Conservation (phyloP, 768 basidiomycete genomes). For the Lactarius pseudohatsudake region DNA sequence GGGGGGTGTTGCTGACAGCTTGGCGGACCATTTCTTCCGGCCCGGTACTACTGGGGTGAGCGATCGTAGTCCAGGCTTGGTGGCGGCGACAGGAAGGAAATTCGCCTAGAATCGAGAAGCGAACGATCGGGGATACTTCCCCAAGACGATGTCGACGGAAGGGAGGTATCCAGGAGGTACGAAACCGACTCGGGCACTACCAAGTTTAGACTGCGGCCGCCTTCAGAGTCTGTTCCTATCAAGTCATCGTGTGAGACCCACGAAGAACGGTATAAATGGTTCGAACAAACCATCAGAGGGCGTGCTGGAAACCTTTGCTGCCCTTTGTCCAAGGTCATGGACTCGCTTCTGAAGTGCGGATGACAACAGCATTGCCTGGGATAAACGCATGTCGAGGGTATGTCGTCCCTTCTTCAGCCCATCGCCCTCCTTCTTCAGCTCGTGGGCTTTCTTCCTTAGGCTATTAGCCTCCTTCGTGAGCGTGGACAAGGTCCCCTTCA, state of each 20-base stretch:
- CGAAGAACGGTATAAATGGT: background rate
- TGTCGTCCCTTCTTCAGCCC: background rate
- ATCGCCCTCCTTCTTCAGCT: background rate
- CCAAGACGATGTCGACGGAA: constrained; percentile 2
- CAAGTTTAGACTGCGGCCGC: background rate
- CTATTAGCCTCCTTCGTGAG: background rate
- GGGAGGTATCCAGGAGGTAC: background rate
- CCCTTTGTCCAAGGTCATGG: background rate
- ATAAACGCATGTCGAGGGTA: constrained; percentile 3
- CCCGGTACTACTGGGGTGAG: background rate
- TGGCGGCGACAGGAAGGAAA: background rate
- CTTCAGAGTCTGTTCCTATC: background rate
- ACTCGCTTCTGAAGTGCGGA: background rate
- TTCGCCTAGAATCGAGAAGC: background rate
- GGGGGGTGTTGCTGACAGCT: background rate
- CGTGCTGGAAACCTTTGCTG: background rate
- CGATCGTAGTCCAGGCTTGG: background rate
- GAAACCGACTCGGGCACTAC: constrained; percentile 1
- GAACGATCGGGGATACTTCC: background rate
- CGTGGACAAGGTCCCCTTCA: background rate
- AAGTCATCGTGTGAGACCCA: background rate
- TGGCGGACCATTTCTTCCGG: constrained; percentile 1
- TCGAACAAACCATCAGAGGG: constrained; percentile 5
- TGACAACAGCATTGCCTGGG: background rate
- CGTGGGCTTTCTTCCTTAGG: background rate